Evolutionary conservation across 148 eudicot species (phyloP).

Genomic region (Simmondsia chinensis): DNA sequence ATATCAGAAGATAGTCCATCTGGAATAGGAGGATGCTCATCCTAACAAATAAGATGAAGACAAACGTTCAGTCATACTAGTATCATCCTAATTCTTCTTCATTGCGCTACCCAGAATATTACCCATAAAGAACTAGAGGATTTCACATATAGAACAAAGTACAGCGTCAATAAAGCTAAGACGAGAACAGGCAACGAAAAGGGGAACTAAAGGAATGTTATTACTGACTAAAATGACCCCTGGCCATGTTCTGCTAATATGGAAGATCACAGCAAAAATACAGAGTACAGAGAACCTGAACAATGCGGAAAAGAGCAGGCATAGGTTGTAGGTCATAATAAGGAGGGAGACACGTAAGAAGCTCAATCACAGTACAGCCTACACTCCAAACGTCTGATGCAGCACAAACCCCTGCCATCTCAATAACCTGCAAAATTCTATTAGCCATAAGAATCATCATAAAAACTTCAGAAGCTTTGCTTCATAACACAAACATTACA

Average conservation of each 20-base stretch:
- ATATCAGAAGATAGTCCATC: constrained; percentile 85
- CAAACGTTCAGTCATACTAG: neutral
- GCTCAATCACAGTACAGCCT: constrained; percentile 99
- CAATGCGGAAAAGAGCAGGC: constrained; percentile 99
- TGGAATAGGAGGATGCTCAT: constrained; percentile 95
- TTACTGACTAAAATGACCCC: constrained; percentile 1
- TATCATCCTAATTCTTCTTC: too few relatives aligned
- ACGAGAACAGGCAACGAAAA: neutral
- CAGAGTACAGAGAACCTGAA: constrained; percentile 50
- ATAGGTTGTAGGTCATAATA: constrained; percentile 98
- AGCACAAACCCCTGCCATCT: constrained; percentile 99
- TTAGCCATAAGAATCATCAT: neutral
- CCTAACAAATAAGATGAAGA: constrained; percentile 37
- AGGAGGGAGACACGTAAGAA: constrained; percentile 95
- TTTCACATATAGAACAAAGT: too few relatives aligned
- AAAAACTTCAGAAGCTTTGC: too few relatives aligned
- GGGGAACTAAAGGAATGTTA: neutral
- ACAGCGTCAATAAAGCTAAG: too few relatives aligned
- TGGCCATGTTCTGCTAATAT: neutral
- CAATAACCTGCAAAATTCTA: constrained; percentile 69
- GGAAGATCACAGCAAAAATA: neutral
- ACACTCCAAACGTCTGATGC: constrained; percentile 99
- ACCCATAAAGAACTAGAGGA: neutral
- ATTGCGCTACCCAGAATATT: too few relatives aligned
- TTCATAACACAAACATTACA: too few relatives aligned